Base-by-base conservation (phyloP, 2,329 filamentous ascomycete genomes). In the Epichloe sibirici region DNA sequence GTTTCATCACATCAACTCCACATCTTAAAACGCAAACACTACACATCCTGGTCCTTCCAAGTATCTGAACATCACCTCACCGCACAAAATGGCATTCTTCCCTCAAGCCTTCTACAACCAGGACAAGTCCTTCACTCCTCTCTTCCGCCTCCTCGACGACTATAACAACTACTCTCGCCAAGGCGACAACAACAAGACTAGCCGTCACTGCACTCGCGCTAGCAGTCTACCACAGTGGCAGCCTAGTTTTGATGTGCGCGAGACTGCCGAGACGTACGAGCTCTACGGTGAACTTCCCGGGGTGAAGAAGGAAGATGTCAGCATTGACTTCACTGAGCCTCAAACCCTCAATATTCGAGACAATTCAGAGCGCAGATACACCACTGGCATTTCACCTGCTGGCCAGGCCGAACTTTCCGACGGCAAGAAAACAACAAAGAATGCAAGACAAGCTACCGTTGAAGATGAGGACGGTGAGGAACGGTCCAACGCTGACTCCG, bases 251-350 rank as follows among this genome's bases (percentile, higher is more conserved):
- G 87, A 91, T 62, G 76, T 90, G 56, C 83, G 79, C 65, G 88
- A 93, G 71, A 79, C 77, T 12, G 76, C 77, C 55, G 69, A 80
- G 5, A 66, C 73, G 57, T 91, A 89, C 64, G 83, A 91, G 69
- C 82, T 91, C 21, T 81, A 90, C 61, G 88, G 87, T 61, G 87
- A 91, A 68, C 79, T 91, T 5, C 83, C 87, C 0, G 88, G 88
- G 52, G 74, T 90, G 60, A 78, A 79, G 57, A 86, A 88, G 70
- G 81, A 87, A 60, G 74, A 90, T 62, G 73, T 93, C 62, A 73
- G 77, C 64, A 86, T 91, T 64, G 86, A 91, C 64, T 91, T 90
- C 74, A 83, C 81, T 54, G 86, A 91, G 64, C 74, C 77, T 43
- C 83, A 87, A 70, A 90, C 85, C 15, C 71, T 91, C 44, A 76